These are phyloP conservation scores for Paraleonurus japonicus DNA, from an alignment of 257 asterid genomes.

Conservation along the genomic window DNA sequence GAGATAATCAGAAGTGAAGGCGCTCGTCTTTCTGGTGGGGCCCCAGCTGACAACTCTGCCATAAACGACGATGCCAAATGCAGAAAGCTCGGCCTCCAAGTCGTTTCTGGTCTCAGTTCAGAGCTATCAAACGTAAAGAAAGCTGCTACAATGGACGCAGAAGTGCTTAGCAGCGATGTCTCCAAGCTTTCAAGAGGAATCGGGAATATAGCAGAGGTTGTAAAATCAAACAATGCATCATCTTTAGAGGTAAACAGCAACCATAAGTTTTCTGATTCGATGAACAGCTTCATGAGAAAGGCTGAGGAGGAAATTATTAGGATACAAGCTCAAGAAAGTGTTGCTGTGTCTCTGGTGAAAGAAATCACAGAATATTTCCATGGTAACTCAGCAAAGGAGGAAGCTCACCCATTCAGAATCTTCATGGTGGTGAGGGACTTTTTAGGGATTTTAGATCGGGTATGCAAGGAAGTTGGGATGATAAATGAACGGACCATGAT, in stretches of 20 bases:
- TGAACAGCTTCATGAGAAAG: constrained; percentile 62
- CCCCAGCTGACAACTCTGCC: constrained; percentile 39
- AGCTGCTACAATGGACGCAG: constrained; percentile 97
- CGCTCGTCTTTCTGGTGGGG: constrained; percentile 58
- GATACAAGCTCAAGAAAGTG: constrained; percentile 94
- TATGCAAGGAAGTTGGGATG: constrained; percentile 93
- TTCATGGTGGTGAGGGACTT: constrained; percentile 97
- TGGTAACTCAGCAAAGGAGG: constrained; percentile 93
- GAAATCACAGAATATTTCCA: constrained; percentile 97
- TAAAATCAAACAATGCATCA: constrained; percentile 42
- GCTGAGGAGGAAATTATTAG: constrained; percentile 88
- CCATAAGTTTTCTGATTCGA: constrained; percentile 56
- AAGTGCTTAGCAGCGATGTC: constrained; percentile 75
- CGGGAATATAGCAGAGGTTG: constrained; percentile 59
- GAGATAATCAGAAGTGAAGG: constrained; percentile 92
- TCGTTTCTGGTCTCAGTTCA: constrained; percentile 73
- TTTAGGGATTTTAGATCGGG: constrained; percentile 71
- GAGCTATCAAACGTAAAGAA: constrained; percentile 86
- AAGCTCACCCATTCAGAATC: constrained; percentile 91
- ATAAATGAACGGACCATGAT: constrained; percentile 75
- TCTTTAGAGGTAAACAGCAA: constrained; percentile 34
- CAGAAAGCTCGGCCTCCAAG: constrained; percentile 90
- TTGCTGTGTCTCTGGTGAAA: constrained; percentile 80
- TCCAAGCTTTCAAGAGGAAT: constrained; percentile 79
- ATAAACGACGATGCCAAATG: constrained; percentile 64